Conservation (phyloP, 2,329 filamentous ascomycete species). For the Ceratocystis cubensis region DNA sequence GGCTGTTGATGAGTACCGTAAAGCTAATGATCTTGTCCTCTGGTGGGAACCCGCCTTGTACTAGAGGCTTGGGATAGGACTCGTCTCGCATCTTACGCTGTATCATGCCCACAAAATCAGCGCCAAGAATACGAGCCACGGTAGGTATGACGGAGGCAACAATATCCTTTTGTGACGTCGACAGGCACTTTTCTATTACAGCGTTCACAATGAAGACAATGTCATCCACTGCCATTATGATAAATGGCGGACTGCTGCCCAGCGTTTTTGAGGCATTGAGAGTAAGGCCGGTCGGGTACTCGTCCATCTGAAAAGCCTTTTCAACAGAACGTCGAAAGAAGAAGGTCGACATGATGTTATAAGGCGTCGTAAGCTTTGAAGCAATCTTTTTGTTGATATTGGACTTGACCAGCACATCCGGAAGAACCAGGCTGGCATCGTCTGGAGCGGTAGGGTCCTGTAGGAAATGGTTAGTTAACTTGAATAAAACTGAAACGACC, state of each 20-base stretch:
- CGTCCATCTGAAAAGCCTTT: constrained; percentile 93
- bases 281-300: constrained; percentile 66
- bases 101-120: constrained; percentile 92
- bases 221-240: constrained; percentile 91
- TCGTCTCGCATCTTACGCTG: constrained; percentile 97
- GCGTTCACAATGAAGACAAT: constrained; percentile 99
- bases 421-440: constrained; percentile 49
- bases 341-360: constrained; percentile 87
- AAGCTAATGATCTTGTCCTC: constrained; percentile 84
- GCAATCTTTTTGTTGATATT: constrained; percentile 68
- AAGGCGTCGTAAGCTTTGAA: constrained; percentile 61
- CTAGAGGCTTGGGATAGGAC: constrained; percentile 67
- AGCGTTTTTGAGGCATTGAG: constrained; percentile 61
- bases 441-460: constrained; percentile 42
- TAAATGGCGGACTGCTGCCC: constrained; percentile 70
- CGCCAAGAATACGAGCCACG: constrained; percentile 65
- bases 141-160: constrained; percentile 67
- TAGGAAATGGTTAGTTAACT: constrained; percentile 20
- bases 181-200: constrained; percentile 72
- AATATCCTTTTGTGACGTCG: constrained; percentile 70
- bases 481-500: neutral
- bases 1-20: constrained; percentile 86
- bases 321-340: constrained; percentile 95
- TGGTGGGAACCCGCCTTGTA: constrained; percentile 70
- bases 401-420: constrained; percentile 64